Evolutionary conservation across 1,139 yeast species (phyloP), one percentile per base, ranked within the genome.

Genomic region (Kodamaea sp.): DNA sequence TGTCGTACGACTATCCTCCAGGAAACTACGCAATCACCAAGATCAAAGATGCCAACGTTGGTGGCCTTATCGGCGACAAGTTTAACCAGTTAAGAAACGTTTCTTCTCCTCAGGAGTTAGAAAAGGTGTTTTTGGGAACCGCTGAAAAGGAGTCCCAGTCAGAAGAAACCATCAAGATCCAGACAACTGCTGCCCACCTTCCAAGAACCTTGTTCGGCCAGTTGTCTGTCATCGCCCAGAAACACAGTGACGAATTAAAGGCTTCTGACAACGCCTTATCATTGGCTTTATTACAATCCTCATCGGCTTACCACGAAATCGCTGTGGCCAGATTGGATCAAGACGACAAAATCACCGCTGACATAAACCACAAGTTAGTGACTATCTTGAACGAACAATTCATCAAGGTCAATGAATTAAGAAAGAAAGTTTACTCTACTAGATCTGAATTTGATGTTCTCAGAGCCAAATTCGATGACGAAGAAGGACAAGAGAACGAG

Each of bases 1-100:
- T 79, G 35, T 76, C 83, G 32, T 83, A 83, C 55, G 90, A 83
- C 54, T 82, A 80, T 48, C 89, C 89, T 20, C 88, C 88, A 24
- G 84, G 83, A 34, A 67, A 80, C 55, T 60, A 63, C 26, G 66
- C 76, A 7, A 46, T 70, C 30, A 55, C 52, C 52, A 66, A 62
- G 47, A 46, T 70, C 55, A 76, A 48, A 75, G 84, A 66, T 51
- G 78, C 78, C 32, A 83, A 82, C 47, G 78, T 82, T 50, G 76
- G 87, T 44, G 74, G 76, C 41, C 61, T 76, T 10, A 59, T 80
- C 35, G 69, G 72, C 32, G 73, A 62, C 45, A 78, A 78, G 53
- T 72, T 79, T 44, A 67, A 67, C 39, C 82, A 79, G 39, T 70
- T 80, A 48, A 76, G 79, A 44, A 76, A 70, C 49, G 86, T 81